Evolutionary conservation across 495 filamentous ascomycete species (phyloP).

Genomic region (Usnea hakonensis): DNA sequence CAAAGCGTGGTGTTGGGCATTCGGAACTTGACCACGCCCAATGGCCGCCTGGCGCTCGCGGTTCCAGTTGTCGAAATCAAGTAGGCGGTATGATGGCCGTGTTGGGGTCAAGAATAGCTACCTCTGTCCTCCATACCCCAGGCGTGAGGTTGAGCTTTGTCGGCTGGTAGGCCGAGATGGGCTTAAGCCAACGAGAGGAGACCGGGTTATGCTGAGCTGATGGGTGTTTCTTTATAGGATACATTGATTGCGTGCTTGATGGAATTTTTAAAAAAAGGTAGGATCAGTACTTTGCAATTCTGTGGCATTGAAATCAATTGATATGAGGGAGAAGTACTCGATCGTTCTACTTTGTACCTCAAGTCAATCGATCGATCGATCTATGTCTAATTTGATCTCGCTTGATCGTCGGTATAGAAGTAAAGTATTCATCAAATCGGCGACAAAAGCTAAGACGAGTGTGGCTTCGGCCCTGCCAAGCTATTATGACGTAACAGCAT

Average conservation of each 20-base stretch:
- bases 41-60: not conserved
- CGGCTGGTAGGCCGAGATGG: not conserved
- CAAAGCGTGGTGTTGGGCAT: not conserved
- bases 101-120: not conserved
- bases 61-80: not conserved
- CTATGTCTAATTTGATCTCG: too few relatives aligned
- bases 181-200: not conserved
- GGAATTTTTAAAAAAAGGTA: not conserved
- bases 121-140: not conserved
- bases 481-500: not conserved
- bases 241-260: too few relatives aligned
- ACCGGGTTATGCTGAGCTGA: not conserved
- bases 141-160: not conserved
- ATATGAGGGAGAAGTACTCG: too few relatives aligned
- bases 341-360: too few relatives aligned
- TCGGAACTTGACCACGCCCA: not conserved
- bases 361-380: too few relatives aligned
- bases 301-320: too few relatives aligned
- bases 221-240: not conserved
- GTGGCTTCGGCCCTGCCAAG: not conserved
- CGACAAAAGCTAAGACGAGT: too few relatives aligned
- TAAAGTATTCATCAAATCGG: too few relatives aligned
- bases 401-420: too few relatives aligned
- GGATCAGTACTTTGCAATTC: too few relatives aligned
- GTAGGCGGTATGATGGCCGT: not conserved